Base-by-base conservation (phyloP, 202 grass and related monocot genomes). In the Setaria viridis region DNA sequence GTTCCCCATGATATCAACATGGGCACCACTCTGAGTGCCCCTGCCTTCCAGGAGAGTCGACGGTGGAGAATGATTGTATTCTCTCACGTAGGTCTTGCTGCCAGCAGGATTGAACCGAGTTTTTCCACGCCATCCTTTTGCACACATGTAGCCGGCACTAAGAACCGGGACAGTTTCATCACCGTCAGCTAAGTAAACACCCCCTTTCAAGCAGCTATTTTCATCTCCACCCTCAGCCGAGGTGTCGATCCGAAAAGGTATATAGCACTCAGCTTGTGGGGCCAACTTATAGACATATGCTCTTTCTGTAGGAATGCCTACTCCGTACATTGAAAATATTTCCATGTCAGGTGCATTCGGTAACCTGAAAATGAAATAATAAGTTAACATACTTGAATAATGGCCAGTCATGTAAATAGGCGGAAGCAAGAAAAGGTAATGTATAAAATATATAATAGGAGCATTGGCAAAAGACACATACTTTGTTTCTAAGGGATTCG, bases 1-100 rank as follows among this genome's bases (percentile, higher is more conserved):
- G 62, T 99, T 99, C 7, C 96, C 96, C 96, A 99, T 99, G 48
- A 99, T 99, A 84, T 99, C 96, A 72, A 99, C 97, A 77, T 99
- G 97, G 0, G 93, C 93, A 64, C 97, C 97, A 67, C 93, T 99
- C 85, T 99, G 97, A 9, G 97, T 94, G 32, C 97, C 97, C 79
- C 93, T 82, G 21, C 97, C 97, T 92, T 96, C 91, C 15, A 99
- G 88, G 54, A 99, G 89, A 87, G 78, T 91, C 30, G 88, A 85
- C n/a, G 97, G 93, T 37, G 93, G 93, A 51, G 97, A 93, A 78
- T 99, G 97, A 32, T 25, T 85, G 70, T 96, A 99, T 70, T 99
- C 96, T 85, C 96, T 89, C 9, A 92, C 56, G 13, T 91, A 94
- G 12, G 91, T 94, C 76, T 92, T 99, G 64, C 91, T 94, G 42